Evolutionary conservation across 2,329 filamentous ascomycete genomes (phyloP).

Genomic region (Cladophialophora immunda): DNA sequence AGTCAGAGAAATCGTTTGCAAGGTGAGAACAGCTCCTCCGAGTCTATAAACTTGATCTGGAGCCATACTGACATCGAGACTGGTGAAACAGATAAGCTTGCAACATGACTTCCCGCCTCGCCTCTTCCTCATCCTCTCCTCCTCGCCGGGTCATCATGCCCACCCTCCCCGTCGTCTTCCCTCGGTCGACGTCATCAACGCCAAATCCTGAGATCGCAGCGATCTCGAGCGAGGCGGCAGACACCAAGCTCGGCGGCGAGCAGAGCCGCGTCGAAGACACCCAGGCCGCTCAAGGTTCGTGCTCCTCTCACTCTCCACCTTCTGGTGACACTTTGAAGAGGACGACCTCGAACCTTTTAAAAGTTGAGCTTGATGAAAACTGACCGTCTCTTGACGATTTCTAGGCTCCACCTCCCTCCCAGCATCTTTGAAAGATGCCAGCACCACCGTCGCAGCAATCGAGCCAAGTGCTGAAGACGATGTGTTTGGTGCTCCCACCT

Average conservation of each 20-base stretch:
- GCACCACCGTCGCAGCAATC: slow-evolving; percentile 3
- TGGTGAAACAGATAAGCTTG: slow-evolving; percentile 2
- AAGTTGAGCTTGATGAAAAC: background rate
- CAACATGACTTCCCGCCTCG: slow-evolving; percentile 20
- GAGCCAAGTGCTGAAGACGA: slow-evolving; percentile 24
- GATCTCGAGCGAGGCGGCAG: background rate
- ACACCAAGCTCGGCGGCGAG: background rate
- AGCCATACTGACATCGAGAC: slow-evolving; percentile 3
- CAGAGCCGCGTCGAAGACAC: background rate
- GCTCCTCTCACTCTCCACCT: background rate
- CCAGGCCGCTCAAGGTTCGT: slow-evolving; percentile 6
- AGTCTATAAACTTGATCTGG: slow-evolving; percentile 11
- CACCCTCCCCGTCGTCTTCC: slow-evolving; percentile 4
- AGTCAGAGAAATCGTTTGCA: slow-evolving; percentile 10
- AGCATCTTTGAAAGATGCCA: slow-evolving; percentile 2
- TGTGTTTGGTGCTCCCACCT: slow-evolving; percentile 20
- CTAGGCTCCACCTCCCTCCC: background rate
- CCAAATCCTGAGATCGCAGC: slow-evolving; percentile 10
- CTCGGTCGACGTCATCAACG: background rate
- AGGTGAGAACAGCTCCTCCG: slow-evolving; percentile 11
- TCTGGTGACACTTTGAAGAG: background rate
- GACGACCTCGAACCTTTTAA: background rate
- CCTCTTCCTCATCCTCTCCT: slow-evolving; percentile 8
- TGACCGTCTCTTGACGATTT: slow-evolving; percentile 7
- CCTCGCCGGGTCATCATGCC: background rate